Evolutionary conservation across 108 stramenopile species (phyloP).

Genomic region (Nitzschia inconspicua): DNA sequence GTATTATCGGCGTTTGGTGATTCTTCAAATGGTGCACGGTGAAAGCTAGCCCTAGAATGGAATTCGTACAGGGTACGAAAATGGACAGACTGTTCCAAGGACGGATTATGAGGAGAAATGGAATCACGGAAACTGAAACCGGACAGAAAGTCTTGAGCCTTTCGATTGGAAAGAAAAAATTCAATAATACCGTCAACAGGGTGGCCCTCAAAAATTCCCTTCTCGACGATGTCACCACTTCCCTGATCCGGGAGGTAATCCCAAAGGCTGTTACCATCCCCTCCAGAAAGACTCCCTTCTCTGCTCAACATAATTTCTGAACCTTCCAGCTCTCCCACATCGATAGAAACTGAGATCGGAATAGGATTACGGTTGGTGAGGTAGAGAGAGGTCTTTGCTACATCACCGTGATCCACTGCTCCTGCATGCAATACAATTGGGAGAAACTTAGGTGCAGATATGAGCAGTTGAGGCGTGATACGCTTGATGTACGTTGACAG

Average conservation of each 20-base stretch:
- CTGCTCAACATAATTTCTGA: conserved; percentile 53
- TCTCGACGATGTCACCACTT: conserved; percentile 14
- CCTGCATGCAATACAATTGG: conserved; percentile 63
- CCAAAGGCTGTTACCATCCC: conserved; percentile 44
- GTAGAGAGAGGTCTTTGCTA: conserved; percentile 39
- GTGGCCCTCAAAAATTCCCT: conserved; percentile 32
- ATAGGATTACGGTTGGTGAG: conserved; percentile 74
- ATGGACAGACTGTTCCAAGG: conserved; percentile 7
- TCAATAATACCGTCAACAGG: conserved; percentile 38
- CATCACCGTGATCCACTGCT: conserved; percentile 43
- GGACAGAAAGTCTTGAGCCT: conserved; percentile 12
- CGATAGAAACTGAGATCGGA: conserved; percentile 49
- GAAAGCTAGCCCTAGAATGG: conserved; percentile 28
- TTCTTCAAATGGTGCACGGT: background rate
- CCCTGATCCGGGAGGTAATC: conserved; percentile 37
- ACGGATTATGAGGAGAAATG: conserved; percentile 19
- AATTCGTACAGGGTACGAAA: conserved; percentile 23
- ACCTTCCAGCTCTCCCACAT: conserved; percentile 60
- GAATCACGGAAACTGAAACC: conserved; percentile 42
- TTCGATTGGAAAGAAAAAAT: conserved; percentile 32
- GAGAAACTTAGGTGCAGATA: conserved; percentile 7
- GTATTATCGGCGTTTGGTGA: background rate
- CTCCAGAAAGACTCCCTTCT: conserved; percentile 13
- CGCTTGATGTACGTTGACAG: conserved; percentile 4
- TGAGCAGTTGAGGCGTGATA: background rate